Conservation (phyloP, 345 rosid species). For the Conringia planisiliqua region DNA sequence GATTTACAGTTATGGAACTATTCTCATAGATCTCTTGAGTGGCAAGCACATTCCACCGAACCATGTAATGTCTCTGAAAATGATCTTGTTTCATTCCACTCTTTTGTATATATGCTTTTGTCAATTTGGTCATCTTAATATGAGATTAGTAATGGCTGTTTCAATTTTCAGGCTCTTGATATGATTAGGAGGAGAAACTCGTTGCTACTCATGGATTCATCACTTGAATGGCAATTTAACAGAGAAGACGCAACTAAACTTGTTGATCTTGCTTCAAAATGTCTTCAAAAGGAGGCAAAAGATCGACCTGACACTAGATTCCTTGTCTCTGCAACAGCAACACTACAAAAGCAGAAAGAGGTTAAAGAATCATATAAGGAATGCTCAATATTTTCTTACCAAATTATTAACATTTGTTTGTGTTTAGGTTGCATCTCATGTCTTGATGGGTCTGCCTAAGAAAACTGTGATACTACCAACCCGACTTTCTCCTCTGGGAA, state of each 20-base stretch:
- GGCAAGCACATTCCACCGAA: constrained; percentile 56
- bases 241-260: constrained; percentile 12
- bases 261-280: constrained; percentile 28
- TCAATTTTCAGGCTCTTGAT: constrained; percentile 20
- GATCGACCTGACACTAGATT: constrained; percentile 30
- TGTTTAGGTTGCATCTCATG: constrained; percentile 24
- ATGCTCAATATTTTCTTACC: not conserved
- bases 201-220: constrained; percentile 30
- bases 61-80: constrained; percentile 46
- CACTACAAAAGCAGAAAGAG: constrained; percentile 25
- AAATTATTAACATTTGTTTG: not conserved
- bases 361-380: not conserved
- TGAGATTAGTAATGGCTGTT: not conserved
- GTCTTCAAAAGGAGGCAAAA: constrained; percentile 34
- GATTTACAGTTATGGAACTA: constrained; percentile 40
- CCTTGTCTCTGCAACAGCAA: constrained; percentile 6
- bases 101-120: not conserved
- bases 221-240: constrained; percentile 22
- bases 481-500: constrained; percentile 35
- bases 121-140: not conserved
- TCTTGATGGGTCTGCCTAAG: constrained; percentile 18
- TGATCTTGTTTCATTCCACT: not conserved
- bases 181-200: constrained; percentile 12
- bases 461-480: constrained; percentile 25
- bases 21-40: constrained; percentile 48